A percentile compares a stretch with the other conserved stretches of the same genome.
phyloP scores from a whole-genome alignment of 2,329 filamentous ascomycete species.

The Pseudogymnoascus destructans region DNA sequence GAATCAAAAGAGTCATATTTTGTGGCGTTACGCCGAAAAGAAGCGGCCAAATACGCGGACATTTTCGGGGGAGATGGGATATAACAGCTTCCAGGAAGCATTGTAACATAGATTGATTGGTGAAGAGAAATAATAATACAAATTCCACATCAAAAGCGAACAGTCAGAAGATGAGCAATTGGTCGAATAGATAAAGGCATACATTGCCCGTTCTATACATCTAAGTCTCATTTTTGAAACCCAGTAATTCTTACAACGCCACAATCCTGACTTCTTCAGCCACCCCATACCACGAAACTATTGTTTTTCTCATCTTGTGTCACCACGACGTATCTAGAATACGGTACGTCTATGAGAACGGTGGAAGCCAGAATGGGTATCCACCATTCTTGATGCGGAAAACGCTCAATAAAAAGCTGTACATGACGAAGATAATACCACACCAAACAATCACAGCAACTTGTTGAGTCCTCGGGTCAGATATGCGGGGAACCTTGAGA shows the following conservation, averaged over 20 bases:
- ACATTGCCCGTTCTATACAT: slow-evolving; percentile 5
- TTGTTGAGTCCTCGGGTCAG: slow-evolving; percentile 64
- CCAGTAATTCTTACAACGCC: slow-evolving; percentile 7
- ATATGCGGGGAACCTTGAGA: slow-evolving; percentile 82
- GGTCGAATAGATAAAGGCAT: slow-evolving; percentile 2
- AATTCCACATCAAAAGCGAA: background rate
- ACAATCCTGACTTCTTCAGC: background rate
- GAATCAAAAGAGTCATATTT: slow-evolving; percentile 81
- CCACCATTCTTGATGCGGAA: slow-evolving; percentile 92
- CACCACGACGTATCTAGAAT: background rate
- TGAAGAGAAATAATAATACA: background rate
- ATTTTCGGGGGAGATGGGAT: background rate
- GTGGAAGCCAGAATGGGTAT: slow-evolving; percentile 88
- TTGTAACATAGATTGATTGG: background rate
- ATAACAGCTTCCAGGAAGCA: background rate
- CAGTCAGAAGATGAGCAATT: background rate
- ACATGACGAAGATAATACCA: slow-evolving; percentile 63
- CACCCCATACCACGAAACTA: background rate
- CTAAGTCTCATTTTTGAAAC: slow-evolving; percentile 4
- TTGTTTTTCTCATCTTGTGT: background rate
- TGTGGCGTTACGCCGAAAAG: slow-evolving; percentile 61
- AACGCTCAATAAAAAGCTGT: slow-evolving; percentile 86
- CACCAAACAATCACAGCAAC: slow-evolving; percentile 71
- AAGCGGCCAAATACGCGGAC: slow-evolving; percentile 28
- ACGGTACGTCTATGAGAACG: slow-evolving; percentile 41